A percentile compares a stretch with the other conserved stretches of the same genome.
phyloP scores from a whole-genome alignment of 768 basidiomycete genomes.

The Suillus luteus region DNA sequence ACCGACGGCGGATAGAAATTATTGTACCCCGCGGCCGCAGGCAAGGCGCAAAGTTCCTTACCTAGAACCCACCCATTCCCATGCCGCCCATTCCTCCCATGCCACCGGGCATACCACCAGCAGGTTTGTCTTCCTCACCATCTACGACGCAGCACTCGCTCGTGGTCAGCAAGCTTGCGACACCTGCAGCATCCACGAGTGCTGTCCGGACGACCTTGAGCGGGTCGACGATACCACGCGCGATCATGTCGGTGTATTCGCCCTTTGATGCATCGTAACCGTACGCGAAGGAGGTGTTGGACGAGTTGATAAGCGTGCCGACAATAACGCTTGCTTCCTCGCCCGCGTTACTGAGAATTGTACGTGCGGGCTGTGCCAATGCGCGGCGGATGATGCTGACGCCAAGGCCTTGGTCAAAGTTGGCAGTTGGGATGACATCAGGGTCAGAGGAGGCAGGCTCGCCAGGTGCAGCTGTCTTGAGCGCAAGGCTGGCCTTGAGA shows the following conservation, averaged over 20 bases:
- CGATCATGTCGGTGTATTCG: slow-evolving; percentile 94
- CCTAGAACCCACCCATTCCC: slow-evolving; percentile 57
- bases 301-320: slow-evolving; percentile 70
- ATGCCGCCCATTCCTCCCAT: slow-evolving; percentile 64
- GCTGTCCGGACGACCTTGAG: slow-evolving; percentile 95
- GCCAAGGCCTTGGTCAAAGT: slow-evolving; percentile 98
- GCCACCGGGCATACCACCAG: slow-evolving; percentile 37
- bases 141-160: slow-evolving; percentile 93
- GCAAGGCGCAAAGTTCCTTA: slow-evolving; percentile 22
- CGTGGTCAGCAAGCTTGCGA: slow-evolving; percentile 92
- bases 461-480: slow-evolving; percentile 55
- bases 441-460: slow-evolving; percentile 55
- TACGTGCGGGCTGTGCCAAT: slow-evolving; percentile 78
- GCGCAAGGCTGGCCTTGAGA: slow-evolving; percentile 78
- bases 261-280: slow-evolving; percentile 93
- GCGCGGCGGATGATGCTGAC: slow-evolving; percentile 91
- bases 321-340: slow-evolving; percentile 94
- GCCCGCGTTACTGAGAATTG: slow-evolving; percentile 91
- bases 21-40: neutral
- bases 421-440: slow-evolving; percentile 72
- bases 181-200: slow-evolving; percentile 88
- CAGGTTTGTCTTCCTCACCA: slow-evolving; percentile 76
- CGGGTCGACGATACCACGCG: slow-evolving; percentile 92
- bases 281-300: slow-evolving; percentile 77
- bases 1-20: neutral